Evolutionary conservation across 2,329 filamentous ascomycete species (phyloP).

Genomic region (Pseudophaeomoniella oleicola): DNA sequence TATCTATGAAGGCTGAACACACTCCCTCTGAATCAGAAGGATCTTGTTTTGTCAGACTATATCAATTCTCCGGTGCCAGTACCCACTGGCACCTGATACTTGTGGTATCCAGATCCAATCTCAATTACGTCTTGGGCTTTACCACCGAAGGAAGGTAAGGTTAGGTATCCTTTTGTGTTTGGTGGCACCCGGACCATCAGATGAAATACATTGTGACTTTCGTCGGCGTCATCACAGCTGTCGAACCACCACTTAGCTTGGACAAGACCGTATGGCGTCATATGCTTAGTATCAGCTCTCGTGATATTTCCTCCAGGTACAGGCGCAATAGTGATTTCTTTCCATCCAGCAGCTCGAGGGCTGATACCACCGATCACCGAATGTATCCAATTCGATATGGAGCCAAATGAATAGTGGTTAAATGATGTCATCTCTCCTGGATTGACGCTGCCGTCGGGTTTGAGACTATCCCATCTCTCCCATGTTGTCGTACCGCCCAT

Average conservation of each 20-base stretch:
- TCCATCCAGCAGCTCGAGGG: constrained; percentile 17
- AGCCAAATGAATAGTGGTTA: constrained; percentile 28
- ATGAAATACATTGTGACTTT: not conserved
- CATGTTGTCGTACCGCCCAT: constrained; percentile 29
- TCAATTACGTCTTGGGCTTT: not conserved
- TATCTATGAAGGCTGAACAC: too few species aligned
- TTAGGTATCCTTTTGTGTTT: not conserved
- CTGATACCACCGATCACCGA: constrained; percentile 17
- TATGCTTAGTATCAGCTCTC: constrained; percentile 14
- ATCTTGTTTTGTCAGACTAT: too few species aligned
- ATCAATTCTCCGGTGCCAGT: too few species aligned
- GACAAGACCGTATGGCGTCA: constrained; percentile 17
- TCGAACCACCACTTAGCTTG: constrained; percentile 11
- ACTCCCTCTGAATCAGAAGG: too few species aligned
- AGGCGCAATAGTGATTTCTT: constrained; percentile 14
- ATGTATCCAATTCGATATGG: constrained; percentile 25
- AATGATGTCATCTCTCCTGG: constrained; percentile 27
- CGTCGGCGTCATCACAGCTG: not conserved
- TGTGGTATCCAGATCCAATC: not conserved
- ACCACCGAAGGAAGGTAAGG: not conserved
- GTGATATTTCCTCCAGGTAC: constrained; percentile 18
- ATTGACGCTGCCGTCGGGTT: constrained; percentile 23
- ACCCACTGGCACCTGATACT: too few species aligned
- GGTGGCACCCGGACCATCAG: not conserved
- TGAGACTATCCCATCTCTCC: constrained; percentile 29